These are phyloP conservation scores for Diplocarpon rosae DNA, from an alignment of 2,329 filamentous ascomycete species.

Conservation along the genomic window DNA sequence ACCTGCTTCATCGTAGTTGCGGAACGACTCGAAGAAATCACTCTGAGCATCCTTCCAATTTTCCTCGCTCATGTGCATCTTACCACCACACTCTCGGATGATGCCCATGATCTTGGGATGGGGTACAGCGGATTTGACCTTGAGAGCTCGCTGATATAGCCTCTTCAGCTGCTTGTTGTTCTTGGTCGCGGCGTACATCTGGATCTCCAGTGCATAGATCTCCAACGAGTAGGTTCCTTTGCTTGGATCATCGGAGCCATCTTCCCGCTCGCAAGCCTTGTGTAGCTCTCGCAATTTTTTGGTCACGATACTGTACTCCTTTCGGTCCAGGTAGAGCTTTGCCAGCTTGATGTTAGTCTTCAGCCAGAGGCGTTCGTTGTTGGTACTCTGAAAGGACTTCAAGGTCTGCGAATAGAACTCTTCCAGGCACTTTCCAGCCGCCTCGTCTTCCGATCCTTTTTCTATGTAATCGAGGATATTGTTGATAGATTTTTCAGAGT, in stretches of 20 bases:
- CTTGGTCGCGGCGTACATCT: constrained; percentile 94
- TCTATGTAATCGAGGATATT: constrained; percentile 98
- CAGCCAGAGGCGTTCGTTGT: constrained; percentile 93
- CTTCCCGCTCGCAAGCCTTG: constrained; percentile 73
- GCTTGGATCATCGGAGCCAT: constrained; percentile 81
- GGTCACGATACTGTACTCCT: constrained; percentile 69
- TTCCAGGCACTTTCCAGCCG: constrained; percentile 75
- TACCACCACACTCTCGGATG: constrained; percentile 95
- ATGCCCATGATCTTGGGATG: constrained; percentile 99
- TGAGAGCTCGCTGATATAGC: constrained; percentile 81
- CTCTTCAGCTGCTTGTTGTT: constrained; percentile 96
- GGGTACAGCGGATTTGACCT: constrained; percentile 90
- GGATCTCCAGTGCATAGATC: constrained; percentile 93
- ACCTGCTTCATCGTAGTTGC: constrained; percentile 96
- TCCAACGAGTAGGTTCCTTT: constrained; percentile 95
- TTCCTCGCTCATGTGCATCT: constrained; percentile 99
- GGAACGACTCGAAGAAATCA: constrained; percentile 98
- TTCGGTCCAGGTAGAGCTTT: constrained; percentile 80
- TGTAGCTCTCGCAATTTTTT: constrained; percentile 85
- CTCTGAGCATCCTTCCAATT: constrained; percentile 97
- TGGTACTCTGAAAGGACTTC: constrained; percentile 89
- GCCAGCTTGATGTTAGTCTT: constrained; percentile 98
- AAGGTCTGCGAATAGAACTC: constrained; percentile 91
- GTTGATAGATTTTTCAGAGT: constrained; percentile 98
- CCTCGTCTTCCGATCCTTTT: constrained; percentile 65